A percentile compares a stretch with the other conserved stretches of the same genome.
These are phyloP conservation scores for Eutrema salsugineum DNA, from an alignment of 441 rosid genomes.

Conservation along the genomic window DNA sequence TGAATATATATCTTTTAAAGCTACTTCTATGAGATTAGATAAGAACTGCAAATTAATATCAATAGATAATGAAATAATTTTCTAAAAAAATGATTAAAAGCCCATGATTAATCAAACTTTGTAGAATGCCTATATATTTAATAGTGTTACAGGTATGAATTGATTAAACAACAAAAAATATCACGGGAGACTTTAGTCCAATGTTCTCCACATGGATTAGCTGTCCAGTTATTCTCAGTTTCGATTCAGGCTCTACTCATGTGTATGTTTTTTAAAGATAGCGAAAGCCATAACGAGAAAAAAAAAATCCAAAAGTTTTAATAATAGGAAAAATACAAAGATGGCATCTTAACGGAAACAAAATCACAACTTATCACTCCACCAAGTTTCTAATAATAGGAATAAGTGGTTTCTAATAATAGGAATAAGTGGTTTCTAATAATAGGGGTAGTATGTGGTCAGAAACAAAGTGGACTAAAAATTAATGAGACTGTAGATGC, in stretches of 20 bases:
- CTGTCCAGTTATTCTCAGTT: neutral
- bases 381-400: neutral
- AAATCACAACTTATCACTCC: neutral
- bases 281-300: neutral
- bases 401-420: neutral
- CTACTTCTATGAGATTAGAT: too few relatives aligned
- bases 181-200: neutral
- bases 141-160: neutral
- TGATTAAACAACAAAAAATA: neutral
- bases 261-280: neutral
- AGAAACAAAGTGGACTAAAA: neutral
- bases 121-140: neutral
- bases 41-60: too few relatives aligned
- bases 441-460: too few relatives aligned
- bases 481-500: neutral
- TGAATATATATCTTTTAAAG: too few relatives aligned
- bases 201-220: constrained; percentile 12
- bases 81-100: neutral
- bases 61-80: too few relatives aligned
- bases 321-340: neutral
- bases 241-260: neutral
- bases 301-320: neutral
- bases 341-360: neutral
- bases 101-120: neutral
- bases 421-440: neutral